These are phyloP conservation scores for Inonotus hispidus DNA, from an alignment of 1,284 basidiomycete genomes.

Conservation along the genomic window DNA sequence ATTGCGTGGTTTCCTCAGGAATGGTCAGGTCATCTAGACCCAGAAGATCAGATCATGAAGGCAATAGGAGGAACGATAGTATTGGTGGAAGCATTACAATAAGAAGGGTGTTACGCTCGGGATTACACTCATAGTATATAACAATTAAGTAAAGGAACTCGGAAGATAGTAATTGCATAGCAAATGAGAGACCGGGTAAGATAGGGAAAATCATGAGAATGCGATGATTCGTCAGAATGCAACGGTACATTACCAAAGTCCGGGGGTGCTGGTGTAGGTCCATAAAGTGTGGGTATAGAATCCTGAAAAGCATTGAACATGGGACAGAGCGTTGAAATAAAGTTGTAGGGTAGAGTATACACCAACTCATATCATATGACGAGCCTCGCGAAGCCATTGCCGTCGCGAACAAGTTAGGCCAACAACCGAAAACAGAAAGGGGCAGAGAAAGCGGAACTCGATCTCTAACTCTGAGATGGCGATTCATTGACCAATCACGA, in stretches of 20 bases:
- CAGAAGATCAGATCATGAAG: no score
- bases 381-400: background rate
- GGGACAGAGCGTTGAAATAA: background rate
- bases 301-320: background rate
- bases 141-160: background rate
- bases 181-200: background rate
- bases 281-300: background rate
- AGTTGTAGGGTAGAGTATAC: background rate
- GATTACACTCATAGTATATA: background rate
- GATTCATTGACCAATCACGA: slow-evolving; percentile 14
- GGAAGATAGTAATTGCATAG: background rate
- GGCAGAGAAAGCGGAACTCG: no score
- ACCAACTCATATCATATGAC: background rate
- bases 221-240: background rate
- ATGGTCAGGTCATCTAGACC: no score
- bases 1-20: no score
- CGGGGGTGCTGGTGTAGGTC: background rate
- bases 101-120: background rate
- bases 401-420: background rate
- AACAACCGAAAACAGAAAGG: background rate
- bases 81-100: background rate
- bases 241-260: background rate
- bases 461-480: no score
- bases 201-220: background rate
- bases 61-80: no score